A percentile compares a stretch with the other conserved stretches of the same genome.
Evolutionary conservation across 768 basidiomycete species (phyloP).

Genomic region (Aureoboletus auriporus): DNA sequence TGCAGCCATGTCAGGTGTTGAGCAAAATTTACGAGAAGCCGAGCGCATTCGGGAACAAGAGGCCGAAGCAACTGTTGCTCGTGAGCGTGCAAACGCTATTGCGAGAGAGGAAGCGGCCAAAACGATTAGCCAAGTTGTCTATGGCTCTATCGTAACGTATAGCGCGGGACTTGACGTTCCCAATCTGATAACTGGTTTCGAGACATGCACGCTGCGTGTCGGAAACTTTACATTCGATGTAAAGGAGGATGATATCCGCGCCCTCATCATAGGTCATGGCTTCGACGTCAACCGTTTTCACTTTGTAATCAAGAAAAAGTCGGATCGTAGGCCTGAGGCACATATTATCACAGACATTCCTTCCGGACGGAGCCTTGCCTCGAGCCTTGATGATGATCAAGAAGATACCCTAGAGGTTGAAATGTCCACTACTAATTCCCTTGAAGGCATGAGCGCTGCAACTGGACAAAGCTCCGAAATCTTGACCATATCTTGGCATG

Average conservation of each 20-base stretch:
- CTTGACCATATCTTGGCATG: conserved; percentile 49
- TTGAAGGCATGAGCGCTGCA: conserved; percentile 40
- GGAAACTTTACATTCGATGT: conserved; percentile 42
- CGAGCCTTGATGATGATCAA: conserved; percentile 45
- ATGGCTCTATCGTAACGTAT: conserved; percentile 46
- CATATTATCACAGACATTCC: conserved; percentile 41
- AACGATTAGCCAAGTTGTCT: conserved; percentile 41
- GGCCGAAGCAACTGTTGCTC: conserved; percentile 14
- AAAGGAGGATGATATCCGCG: conserved; percentile 36
- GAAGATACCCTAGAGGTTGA: conserved; percentile 41
- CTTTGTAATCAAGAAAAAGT: conserved; percentile 28
- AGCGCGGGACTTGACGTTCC: conserved; percentile 46
- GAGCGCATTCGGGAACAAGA: conserved; percentile 5
- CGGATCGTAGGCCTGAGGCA: conserved; percentile 34
- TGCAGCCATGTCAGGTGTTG: neutral
- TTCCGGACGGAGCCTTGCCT: conserved; percentile 37
- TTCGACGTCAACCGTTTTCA: conserved; percentile 32
- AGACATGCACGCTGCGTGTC: conserved; percentile 46
- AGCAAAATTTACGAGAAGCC: neutral
- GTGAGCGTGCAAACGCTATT: conserved; percentile 8
- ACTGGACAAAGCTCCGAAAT: conserved; percentile 32
- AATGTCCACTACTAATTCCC: conserved; percentile 35
- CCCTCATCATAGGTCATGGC: conserved; percentile 43
- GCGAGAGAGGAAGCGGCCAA: conserved; percentile 38
- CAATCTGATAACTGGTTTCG: conserved; percentile 46